Conservation (phyloP, 257 asterid genomes). For the Capsicum chinense region DNA sequence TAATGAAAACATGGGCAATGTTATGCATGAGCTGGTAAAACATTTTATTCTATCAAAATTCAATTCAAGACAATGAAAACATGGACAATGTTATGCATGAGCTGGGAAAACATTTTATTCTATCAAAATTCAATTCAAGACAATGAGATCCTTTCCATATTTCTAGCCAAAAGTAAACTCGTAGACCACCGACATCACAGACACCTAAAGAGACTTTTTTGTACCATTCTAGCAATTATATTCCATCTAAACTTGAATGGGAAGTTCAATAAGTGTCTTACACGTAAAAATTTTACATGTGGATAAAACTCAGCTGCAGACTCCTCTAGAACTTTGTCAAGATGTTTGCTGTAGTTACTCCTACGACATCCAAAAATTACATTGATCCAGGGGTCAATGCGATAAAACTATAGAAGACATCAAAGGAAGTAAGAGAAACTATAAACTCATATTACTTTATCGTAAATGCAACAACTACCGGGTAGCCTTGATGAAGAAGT, state of each 20-base stretch:
- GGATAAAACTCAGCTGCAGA: constrained; percentile 92
- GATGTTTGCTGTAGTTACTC: constrained; percentile 87
- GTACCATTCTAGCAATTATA: not conserved
- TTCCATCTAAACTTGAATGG: not conserved
- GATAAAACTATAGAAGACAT: not conserved
- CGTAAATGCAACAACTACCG: constrained; percentile 94
- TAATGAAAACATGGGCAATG: constrained; percentile 25
- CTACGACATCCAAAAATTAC: constrained; percentile 43
- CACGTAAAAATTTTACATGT: constrained; percentile 87
- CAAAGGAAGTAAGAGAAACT: constrained; percentile 21
- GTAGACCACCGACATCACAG: not conserved
- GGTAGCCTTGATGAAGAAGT: constrained; percentile 92
- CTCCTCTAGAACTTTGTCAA: constrained; percentile 85
- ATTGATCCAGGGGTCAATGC: not conserved
- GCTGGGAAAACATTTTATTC: too few species aligned
- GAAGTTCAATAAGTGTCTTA: constrained; percentile 45
- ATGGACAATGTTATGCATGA: too few species aligned
- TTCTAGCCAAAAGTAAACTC: not conserved
- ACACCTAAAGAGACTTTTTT: constrained; percentile 1
- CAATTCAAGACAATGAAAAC: too few species aligned
- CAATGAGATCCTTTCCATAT: constrained; percentile 1
- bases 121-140: constrained; percentile 1
- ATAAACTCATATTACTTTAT: constrained; percentile 59
- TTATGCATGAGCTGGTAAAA: not conserved
- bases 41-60: not conserved